phyloP scores from a whole-genome alignment of 495 filamentous ascomycete genomes.

The Achaetomiella virescens region DNA sequence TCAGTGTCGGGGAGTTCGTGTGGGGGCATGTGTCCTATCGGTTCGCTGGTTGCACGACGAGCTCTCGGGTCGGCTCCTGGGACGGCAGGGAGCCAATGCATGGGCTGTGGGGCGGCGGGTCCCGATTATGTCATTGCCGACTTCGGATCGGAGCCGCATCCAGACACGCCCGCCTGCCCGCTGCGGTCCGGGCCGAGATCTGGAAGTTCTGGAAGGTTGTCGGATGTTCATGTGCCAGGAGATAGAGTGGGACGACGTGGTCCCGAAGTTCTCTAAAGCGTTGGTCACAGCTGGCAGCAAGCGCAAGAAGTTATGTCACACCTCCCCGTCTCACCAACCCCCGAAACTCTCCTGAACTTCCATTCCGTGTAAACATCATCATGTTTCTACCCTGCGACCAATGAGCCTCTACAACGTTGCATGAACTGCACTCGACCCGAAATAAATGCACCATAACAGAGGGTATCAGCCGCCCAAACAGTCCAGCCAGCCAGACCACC shows the following conservation, averaged over 20 bases:
- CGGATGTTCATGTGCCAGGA: no score
- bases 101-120: neutral
- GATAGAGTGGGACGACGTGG: no score
- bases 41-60: neutral
- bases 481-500: neutral
- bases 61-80: neutral
- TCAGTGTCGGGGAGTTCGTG: slow-evolving; percentile 4
- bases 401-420: neutral
- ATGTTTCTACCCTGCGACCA: no score
- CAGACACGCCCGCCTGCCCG: no score
- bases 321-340: no score
- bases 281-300: no score
- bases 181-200: no score
- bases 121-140: slow-evolving; percentile 1
- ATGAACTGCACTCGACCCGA: neutral
- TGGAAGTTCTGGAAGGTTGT: no score
- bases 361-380: no score
- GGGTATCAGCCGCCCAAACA: neutral
- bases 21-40: neutral
- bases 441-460: neutral
- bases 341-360: no score
- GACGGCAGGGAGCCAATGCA: neutral
- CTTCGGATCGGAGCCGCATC: neutral
- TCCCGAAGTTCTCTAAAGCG: no score
- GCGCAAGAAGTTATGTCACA: no score